Conservation (phyloP, 176 grass and related monocot species). For the Musa beccarii region DNA sequence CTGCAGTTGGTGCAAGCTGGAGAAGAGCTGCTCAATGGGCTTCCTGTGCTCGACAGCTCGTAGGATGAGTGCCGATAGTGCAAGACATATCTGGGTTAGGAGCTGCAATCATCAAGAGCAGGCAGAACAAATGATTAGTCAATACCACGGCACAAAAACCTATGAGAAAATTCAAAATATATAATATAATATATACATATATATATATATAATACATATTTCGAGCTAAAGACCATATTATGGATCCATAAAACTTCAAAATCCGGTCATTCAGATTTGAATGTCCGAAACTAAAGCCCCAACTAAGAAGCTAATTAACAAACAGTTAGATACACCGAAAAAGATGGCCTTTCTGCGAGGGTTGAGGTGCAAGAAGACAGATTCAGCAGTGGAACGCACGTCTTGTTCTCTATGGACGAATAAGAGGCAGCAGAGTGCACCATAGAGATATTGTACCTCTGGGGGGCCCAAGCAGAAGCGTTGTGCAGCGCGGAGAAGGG, state of each 20-base stretch:
- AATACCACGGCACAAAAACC: neutral
- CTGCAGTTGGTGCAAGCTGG: constrained; percentile 43
- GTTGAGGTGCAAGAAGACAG: neutral
- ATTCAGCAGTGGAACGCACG: neutral
- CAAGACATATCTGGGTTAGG: constrained; percentile 88
- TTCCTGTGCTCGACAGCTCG: constrained; percentile 36
- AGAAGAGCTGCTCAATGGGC: constrained; percentile 64
- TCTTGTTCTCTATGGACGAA: neutral
- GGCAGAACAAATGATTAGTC: neutral
- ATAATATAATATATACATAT: neutral
- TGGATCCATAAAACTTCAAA: neutral
- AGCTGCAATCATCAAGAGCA: constrained; percentile 27
- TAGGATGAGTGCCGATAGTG: constrained; percentile 54
- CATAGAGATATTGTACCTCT: constrained; percentile 26
- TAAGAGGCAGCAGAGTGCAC: neutral
- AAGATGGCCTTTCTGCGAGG: neutral
- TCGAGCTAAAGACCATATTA: neutral
- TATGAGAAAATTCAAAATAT: neutral
- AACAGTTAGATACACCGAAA: neutral
- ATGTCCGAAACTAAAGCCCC: neutral
- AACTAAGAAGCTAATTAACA: neutral
- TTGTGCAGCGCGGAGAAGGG: constrained; percentile 56
- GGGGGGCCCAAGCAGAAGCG: constrained; percentile 48
- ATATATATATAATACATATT: neutral
- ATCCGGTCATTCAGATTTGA: neutral